Evolutionary conservation across 2,329 filamentous ascomycete species (phyloP).

Genomic region (Colletotrichum ledebouriae): DNA sequence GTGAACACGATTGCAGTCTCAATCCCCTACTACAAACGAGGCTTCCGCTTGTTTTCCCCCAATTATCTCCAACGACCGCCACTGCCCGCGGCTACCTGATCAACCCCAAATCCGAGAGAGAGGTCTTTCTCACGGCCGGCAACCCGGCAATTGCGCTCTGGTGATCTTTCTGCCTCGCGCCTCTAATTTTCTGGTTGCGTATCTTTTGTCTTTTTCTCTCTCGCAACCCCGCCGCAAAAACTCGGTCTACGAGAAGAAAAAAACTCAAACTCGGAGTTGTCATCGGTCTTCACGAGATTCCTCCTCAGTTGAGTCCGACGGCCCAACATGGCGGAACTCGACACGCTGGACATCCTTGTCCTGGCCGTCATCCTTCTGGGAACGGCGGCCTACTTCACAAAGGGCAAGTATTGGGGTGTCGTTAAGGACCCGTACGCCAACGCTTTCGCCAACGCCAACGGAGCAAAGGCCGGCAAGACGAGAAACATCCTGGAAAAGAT

Average conservation of each 20-base stretch:
- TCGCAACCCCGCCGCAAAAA: constrained; percentile 21
- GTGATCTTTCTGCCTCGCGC: constrained; percentile 10
- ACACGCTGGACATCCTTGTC: constrained; percentile 95
- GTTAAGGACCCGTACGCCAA: constrained; percentile 89
- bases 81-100: constrained; percentile 30
- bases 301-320: constrained; percentile 27
- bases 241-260: constrained; percentile 18
- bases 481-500: constrained; percentile 96
- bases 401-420: constrained; percentile 93
- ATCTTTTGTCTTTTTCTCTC: background rate
- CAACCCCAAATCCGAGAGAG: constrained; percentile 24
- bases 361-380: constrained; percentile 86
- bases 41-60: constrained; percentile 29
- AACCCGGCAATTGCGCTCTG: constrained; percentile 30
- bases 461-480: constrained; percentile 83
- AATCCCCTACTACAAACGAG: constrained; percentile 3
- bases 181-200: background rate
- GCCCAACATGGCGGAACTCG: constrained; percentile 86
- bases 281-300: constrained; percentile 16
- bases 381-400: constrained; percentile 96
- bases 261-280: constrained; percentile 16
- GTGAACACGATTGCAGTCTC: constrained; percentile 42
- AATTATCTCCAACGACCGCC: constrained; percentile 33
- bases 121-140: constrained; percentile 17
- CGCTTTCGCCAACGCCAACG: constrained; percentile 77